phyloP scores from a whole-genome alignment of 129 eudicot genomes.

The Silybum marianum region DNA sequence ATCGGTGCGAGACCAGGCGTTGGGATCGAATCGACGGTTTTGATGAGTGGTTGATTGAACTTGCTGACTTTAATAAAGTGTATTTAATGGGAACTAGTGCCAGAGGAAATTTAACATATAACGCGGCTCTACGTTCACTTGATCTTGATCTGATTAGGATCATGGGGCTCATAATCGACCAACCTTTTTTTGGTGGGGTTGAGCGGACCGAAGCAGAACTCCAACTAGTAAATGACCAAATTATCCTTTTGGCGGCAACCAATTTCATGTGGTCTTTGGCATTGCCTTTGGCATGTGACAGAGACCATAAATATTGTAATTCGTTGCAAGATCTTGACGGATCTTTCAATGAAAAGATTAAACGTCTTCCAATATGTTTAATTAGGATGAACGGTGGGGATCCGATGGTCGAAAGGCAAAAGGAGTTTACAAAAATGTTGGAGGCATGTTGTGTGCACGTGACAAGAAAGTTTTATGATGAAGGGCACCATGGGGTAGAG shows the following conservation, averaged over 20 bases:
- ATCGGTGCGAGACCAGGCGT: no score
- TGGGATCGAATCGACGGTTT: no score
- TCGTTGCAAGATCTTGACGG: conserved; percentile 13
- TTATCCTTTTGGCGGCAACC: conserved; percentile 41
- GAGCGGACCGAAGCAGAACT: conserved; percentile 53
- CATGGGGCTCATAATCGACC: conserved; percentile 56
- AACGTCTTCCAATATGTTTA: conserved; percentile 54
- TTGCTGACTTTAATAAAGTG: conserved; percentile 50
- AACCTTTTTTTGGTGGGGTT: conserved; percentile 60
- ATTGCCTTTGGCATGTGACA: conserved; percentile 47
- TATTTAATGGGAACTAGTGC: conserved; percentile 64
- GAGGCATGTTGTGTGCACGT: conserved; percentile 60
- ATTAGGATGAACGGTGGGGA: conserved; percentile 58
- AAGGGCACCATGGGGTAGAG: conserved; percentile 65
- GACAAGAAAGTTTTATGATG: conserved; percentile 42
- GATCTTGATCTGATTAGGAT: conserved; percentile 51
- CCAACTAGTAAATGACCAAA: conserved; percentile 40
- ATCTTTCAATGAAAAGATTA: conserved; percentile 38
- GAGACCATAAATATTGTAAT: conserved; percentile 66
- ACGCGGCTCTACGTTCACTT: conserved; percentile 48
- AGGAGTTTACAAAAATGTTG: conserved; percentile 48
- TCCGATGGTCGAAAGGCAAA: conserved; percentile 61
- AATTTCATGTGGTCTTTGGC: conserved; percentile 68
- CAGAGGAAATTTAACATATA: conserved; percentile 63
- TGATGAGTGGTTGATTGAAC: no score